Conservation (phyloP, 257 asterid genomes). For the Primulina huaijiensis region DNA sequence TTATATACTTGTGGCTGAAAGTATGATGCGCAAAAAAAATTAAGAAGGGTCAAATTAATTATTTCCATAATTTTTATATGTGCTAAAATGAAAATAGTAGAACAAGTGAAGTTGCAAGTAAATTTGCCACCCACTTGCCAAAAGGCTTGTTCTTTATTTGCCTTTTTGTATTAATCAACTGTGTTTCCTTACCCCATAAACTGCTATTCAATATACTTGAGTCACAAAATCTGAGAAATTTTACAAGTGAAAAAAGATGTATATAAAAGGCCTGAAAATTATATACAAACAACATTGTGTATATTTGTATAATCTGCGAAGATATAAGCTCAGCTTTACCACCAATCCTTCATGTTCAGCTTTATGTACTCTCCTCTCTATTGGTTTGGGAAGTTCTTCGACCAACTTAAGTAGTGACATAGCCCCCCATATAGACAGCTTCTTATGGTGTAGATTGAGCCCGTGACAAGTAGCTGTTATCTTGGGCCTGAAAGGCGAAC, state of each 20-base stretch:
- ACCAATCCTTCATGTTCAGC: no score
- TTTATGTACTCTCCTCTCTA: no score
- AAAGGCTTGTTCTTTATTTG: not conserved
- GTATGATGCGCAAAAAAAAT: no score
- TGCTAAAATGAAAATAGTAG: no score
- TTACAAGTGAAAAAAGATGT: no score
- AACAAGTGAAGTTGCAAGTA: not conserved
- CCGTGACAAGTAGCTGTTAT: slow-evolving; percentile 36
- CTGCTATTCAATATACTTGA: not conserved
- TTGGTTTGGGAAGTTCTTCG: no score
- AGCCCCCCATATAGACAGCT: not conserved
- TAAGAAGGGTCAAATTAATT: no score
- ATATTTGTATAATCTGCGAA: no score
- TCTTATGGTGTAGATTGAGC: not conserved
- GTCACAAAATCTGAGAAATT: not conserved
- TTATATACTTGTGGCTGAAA: no score
- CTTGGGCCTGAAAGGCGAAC: slow-evolving; percentile 93
- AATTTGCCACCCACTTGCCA: not conserved
- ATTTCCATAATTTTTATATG: no score
- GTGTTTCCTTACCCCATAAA: not conserved
- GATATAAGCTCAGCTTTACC: no score
- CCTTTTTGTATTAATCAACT: not conserved
- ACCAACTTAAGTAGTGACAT: no score
- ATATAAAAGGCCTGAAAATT: not conserved
- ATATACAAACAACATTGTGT: not conserved